Evolutionary conservation across 176 grass and related monocot species (phyloP).

Genomic region (Dendrocalamus sinicus): DNA sequence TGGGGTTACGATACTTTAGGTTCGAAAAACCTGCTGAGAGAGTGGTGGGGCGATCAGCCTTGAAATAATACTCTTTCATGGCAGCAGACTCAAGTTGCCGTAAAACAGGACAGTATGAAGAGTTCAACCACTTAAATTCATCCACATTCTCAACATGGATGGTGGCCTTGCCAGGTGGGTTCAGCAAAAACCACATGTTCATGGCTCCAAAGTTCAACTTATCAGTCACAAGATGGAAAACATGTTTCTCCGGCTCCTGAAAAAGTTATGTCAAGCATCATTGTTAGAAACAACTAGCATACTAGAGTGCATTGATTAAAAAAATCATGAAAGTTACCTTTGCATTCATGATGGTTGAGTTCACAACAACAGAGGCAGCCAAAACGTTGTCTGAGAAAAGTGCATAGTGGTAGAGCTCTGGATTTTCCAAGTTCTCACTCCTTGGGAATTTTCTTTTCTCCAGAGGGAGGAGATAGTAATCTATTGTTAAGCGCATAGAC

Average conservation of each 20-base stretch:
- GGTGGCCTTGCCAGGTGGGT: conserved; percentile 90
- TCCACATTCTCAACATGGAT: conserved; percentile 99
- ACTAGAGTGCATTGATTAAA: neutral
- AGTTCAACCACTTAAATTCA: conserved; percentile 98
- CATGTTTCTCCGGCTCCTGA: conserved; percentile 97
- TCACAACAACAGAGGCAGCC: conserved; percentile 95
- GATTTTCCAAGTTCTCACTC: conserved; percentile 89
- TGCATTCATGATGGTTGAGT: conserved; percentile 97
- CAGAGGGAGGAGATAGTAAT: conserved; percentile 85
- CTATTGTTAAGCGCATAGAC: conserved; percentile 90
- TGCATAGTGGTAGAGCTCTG: conserved; percentile 89
- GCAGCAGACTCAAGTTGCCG: conserved; percentile 85
- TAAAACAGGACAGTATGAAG: conserved; percentile 96
- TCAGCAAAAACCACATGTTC: conserved; percentile 99
- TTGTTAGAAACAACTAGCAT: conserved; percentile 1
- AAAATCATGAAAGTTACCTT: conserved; percentile 59
- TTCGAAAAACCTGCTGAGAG: conserved; percentile 84
- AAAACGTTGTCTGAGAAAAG: conserved; percentile 99
- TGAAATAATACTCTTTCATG: conserved; percentile 99
- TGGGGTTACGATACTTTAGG: conserved; percentile 95
- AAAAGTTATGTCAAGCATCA: conserved; percentile 20
- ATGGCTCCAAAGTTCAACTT: conserved; percentile 99
- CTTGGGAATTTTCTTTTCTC: conserved; percentile 75
- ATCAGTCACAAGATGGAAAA: conserved; percentile 98
- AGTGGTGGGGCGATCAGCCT: conserved; percentile 87